A percentile compares a stretch with the other conserved stretches of the same genome.
phyloP scores from a whole-genome alignment of 495 filamentous ascomycete genomes.

The Massariosphaeria phaeospora region DNA sequence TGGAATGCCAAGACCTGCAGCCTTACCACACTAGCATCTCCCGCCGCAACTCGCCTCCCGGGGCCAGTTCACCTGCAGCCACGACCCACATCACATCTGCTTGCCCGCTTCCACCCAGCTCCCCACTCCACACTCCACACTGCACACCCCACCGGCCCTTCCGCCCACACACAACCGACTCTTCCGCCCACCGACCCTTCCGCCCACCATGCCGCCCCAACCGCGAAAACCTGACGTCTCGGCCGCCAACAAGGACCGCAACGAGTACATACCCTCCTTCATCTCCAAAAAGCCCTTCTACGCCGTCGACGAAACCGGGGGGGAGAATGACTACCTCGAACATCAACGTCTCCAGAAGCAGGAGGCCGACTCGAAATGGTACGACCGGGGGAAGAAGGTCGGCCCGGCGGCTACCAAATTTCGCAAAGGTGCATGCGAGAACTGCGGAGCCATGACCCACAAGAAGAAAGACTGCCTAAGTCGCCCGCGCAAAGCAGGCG shows the following conservation, averaged over 20 bases:
- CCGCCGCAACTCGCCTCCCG: too few species aligned
- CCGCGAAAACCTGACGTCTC: slow-evolving; percentile 38
- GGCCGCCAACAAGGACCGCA: slow-evolving; percentile 46
- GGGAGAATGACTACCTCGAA: slow-evolving; percentile 81
- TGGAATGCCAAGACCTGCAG: slow-evolving; percentile 15
- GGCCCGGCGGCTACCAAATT: slow-evolving; percentile 90
- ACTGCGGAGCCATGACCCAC: slow-evolving; percentile 95
- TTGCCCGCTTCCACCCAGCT: not conserved
- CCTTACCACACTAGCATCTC: slow-evolving; percentile 18
- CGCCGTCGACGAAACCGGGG: slow-evolving; percentile 68
- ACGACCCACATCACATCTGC: not conserved
- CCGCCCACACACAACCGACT: not conserved
- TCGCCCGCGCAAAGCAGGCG: slow-evolving; percentile 82
- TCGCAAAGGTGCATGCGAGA: slow-evolving; percentile 95
- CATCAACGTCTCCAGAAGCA: slow-evolving; percentile 85
- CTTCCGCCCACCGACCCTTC: not conserved
- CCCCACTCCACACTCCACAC: not conserved
- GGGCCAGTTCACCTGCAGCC: too few species aligned
- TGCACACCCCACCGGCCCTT: not conserved
- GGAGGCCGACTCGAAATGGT: slow-evolving; percentile 75
- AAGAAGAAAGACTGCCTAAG: slow-evolving; percentile 90
- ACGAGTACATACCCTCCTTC: slow-evolving; percentile 98
- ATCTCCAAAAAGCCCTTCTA: slow-evolving; percentile 99
- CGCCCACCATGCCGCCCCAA: slow-evolving; percentile 36
- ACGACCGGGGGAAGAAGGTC: slow-evolving; percentile 74